Percentiles rank a stretch among this genome's conserved stretches.
Evolutionary conservation across 371 early-diverging fungal genomes (phyloP).

Genomic region (Syncephalastrum contaminatum): DNA sequence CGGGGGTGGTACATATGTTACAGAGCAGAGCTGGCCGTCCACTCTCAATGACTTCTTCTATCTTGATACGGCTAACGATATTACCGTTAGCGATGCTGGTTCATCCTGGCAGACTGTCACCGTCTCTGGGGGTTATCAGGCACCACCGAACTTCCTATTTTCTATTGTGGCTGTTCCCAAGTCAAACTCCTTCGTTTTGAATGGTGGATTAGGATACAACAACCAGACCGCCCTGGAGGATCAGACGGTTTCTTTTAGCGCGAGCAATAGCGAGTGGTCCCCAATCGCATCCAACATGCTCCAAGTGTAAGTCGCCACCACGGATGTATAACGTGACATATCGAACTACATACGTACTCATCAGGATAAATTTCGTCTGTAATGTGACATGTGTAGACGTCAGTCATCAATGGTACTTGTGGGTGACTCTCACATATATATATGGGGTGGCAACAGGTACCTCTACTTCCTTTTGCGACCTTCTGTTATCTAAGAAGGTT

Average conservation of each 20-base stretch:
- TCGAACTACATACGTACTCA: neutral
- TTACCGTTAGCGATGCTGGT: constrained; percentile 7
- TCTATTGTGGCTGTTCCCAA: constrained; percentile 1
- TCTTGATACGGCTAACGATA: constrained; percentile 1
- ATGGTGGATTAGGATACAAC: constrained; percentile 9
- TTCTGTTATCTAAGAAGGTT: too few species aligned
- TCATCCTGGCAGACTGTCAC: neutral
- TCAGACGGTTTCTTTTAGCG: constrained; percentile 7
- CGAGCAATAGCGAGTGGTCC: neutral
- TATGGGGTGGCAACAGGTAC: constrained; percentile 9
- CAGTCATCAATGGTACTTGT: constrained; percentile 4
- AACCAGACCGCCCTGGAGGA: constrained; percentile 4
- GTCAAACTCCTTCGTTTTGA: constrained; percentile 1
- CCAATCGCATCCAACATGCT: constrained; percentile 1
- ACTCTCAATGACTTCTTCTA: neutral
- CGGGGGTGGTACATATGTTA: constrained; percentile 2
- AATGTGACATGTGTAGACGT: neutral
- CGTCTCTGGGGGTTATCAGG: neutral
- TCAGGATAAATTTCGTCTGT: too few species aligned
- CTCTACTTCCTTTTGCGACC: neutral
- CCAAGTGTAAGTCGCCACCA: neutral
- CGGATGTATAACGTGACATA: neutral
- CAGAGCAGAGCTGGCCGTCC: neutral
- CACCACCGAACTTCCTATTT: constrained; percentile 9
- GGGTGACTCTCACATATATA: neutral